Evolutionary conservation across 352 stramenopile species (phyloP), one percentile per base, ranked within the genome.

Genomic region (Phytophthora constricta): DNA sequence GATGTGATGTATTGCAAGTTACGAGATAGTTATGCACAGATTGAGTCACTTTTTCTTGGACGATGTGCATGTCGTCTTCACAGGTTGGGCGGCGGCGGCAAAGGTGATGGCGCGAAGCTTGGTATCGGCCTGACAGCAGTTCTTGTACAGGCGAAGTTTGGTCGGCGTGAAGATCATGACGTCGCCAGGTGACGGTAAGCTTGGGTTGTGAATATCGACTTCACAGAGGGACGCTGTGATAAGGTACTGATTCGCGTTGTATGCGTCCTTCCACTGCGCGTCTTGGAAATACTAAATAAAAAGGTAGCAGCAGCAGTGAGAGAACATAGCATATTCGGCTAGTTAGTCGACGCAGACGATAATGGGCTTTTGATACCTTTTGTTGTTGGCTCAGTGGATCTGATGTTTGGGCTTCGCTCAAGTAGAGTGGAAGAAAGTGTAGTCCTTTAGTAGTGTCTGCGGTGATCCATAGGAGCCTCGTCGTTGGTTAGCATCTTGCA

Each of bases 351-450:
- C 13, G 13, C 13, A 37, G 31, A 37, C n/a, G n/a, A n/a, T n/a
- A n/a, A n/a, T 37, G 31, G 13, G 31, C 13, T 7, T 62, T 27
- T n/a, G 7, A n/a, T 55, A 57, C 56, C 46, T 56, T 10, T 28
- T 58, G 57, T 17, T 58, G 57, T 11, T 46, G 17, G 10, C 58
- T 13, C 2, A 65, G 22, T 13, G 57, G 47, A 13, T 65, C 57
- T 22, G 47, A 22, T 7, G 34, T 46, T 13, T 52, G 57, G 5
- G 1, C 8, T 23, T 65, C 47, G 16, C 47, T n/a, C 23, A 65
- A 19, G 34, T 52, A 65, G 1, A 65, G 34, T 8, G 46, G 57
- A 20, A 65, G 26, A 11, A 65, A 56, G 37, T 65, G 31, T 22
- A 57, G 22, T 3, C 25, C 47, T 2, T 25, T 28, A 22, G 37